Evolutionary conservation across 2,329 filamentous ascomycete species (phyloP).

Genomic region (Ilyonectria mors-panacis): DNA sequence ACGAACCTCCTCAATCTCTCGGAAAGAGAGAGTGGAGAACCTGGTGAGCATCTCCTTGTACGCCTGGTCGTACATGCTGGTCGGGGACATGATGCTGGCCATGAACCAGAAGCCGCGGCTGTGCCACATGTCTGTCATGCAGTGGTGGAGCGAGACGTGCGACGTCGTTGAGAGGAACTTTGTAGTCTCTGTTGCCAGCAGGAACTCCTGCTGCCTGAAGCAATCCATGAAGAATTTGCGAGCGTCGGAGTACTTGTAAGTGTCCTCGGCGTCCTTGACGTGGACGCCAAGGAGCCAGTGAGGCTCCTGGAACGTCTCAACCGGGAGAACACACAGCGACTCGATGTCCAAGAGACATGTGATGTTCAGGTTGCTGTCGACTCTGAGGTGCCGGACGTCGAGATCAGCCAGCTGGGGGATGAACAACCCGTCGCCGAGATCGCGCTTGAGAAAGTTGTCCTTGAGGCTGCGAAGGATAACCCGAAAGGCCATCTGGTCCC

Average conservation of each 20-base stretch:
- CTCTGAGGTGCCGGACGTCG: constrained; percentile 13
- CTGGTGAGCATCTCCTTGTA: background rate
- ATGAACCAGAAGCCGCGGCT: background rate
- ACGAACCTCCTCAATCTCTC: background rate
- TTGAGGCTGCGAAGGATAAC: background rate
- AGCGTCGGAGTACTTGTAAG: background rate
- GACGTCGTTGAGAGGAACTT: background rate
- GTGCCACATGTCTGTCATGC: background rate
- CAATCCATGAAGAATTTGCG: background rate
- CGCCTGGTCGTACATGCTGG: background rate
- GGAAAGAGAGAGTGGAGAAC: background rate
- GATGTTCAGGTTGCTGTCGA: constrained; percentile 20
- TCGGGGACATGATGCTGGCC: background rate
- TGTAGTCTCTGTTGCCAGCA: background rate
- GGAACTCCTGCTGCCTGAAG: background rate
- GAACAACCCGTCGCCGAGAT: constrained; percentile 7
- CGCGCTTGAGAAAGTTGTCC: background rate
- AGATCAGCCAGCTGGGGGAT: constrained; percentile 22
- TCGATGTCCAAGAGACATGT: constrained; percentile 20
- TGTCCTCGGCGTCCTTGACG: background rate
- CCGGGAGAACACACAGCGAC: constrained; percentile 13
- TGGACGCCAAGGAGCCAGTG: constrained; percentile 17
- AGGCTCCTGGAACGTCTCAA: constrained; percentile 23
- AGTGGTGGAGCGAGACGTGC: no score
- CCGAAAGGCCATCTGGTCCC: background rate